Conservation (phyloP, 2,329 filamentous ascomycete species). For the Huntiella decipiens region DNA sequence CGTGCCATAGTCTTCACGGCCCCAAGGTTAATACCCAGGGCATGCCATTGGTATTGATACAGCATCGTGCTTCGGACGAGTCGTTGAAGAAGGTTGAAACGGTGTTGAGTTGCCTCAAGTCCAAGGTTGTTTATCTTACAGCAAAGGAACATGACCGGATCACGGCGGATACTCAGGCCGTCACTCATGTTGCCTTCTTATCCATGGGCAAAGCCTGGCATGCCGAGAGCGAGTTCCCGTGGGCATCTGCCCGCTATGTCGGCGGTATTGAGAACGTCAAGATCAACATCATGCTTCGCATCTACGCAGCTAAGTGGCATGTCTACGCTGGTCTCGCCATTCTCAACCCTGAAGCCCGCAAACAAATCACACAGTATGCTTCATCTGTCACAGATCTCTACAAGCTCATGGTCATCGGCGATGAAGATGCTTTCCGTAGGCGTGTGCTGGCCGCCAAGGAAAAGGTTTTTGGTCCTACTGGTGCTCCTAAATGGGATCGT, state of each 20-base stretch:
- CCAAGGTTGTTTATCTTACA: slow-evolving; percentile 72
- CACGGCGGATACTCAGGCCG: slow-evolving; percentile 93
- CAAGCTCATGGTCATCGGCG: slow-evolving; percentile 87
- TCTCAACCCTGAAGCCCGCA: slow-evolving; percentile 77
- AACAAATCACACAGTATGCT: slow-evolving; percentile 90
- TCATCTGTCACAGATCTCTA: slow-evolving; percentile 81
- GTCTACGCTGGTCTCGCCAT: slow-evolving; percentile 96
- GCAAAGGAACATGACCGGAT: slow-evolving; percentile 86
- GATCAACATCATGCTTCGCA: slow-evolving; percentile 92
- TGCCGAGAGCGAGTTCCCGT: slow-evolving; percentile 86
- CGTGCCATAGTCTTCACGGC: slow-evolving; percentile 90
- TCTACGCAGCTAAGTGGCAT: slow-evolving; percentile 98
- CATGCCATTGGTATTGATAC: slow-evolving; percentile 83
- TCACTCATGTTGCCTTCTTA: slow-evolving; percentile 91
- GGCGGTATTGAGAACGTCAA: slow-evolving; percentile 98
- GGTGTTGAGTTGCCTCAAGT: slow-evolving; percentile 66
- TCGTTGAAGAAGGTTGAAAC: slow-evolving; percentile 62
- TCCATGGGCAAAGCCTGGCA: slow-evolving; percentile 98
- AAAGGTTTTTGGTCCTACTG: slow-evolving; percentile 58
- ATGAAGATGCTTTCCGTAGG: slow-evolving; percentile 50
- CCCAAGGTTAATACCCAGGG: slow-evolving; percentile 73
- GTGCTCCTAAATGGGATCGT: slow-evolving; percentile 38
- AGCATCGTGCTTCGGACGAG: slow-evolving; percentile 66
- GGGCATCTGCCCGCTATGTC: slow-evolving; percentile 88
- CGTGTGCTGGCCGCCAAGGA: slow-evolving; percentile 48